Evolutionary conservation across 2,329 filamentous ascomycete species (phyloP).

Genomic region (Celoporthe dispersa): DNA sequence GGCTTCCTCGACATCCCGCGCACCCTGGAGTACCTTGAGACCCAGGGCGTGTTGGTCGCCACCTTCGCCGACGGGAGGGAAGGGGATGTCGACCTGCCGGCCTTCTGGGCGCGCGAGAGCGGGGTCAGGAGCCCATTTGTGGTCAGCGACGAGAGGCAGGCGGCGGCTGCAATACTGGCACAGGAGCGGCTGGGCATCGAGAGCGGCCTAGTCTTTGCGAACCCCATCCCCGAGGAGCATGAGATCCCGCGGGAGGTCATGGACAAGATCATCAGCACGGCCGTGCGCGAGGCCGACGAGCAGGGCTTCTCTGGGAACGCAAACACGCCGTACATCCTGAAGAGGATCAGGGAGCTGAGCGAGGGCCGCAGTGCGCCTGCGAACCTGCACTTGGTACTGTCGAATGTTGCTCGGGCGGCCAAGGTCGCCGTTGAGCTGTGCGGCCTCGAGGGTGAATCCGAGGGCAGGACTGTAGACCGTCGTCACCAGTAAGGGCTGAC

Average conservation of each 20-base stretch:
- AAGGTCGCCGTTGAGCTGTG: constrained; percentile 59
- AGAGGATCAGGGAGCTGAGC: constrained; percentile 78
- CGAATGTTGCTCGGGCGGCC: constrained; percentile 60
- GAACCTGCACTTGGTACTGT: constrained; percentile 67
- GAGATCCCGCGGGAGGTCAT: constrained; percentile 75
- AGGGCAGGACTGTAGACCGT: constrained; percentile 1
- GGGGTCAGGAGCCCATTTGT: constrained; percentile 78
- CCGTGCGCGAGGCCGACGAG: constrained; percentile 66
- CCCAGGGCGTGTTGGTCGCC: constrained; percentile 77
- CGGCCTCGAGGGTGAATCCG: constrained; percentile 42
- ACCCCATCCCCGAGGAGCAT: constrained; percentile 75
- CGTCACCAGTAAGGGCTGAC: constrained; percentile 27
- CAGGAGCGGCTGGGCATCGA: constrained; percentile 73
- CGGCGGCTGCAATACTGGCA: constrained; percentile 85
- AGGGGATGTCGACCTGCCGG: constrained; percentile 81
- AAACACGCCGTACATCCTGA: constrained; percentile 84
- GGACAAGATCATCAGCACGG: constrained; percentile 69
- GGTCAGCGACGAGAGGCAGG: constrained; percentile 76
- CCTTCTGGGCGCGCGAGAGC: constrained; percentile 91
- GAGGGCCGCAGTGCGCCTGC: constrained; percentile 71
- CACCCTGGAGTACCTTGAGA: constrained; percentile 79
- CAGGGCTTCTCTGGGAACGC: constrained; percentile 72
- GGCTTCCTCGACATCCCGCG: constrained; percentile 91
- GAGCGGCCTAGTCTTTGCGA: constrained; percentile 85
- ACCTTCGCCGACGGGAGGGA: constrained; percentile 85